Percentiles rank a stretch among this genome's conserved stretches.
Evolutionary conservation across 345 rosid genomes (phyloP).

Genomic region (Carallia pectinifolia): DNA sequence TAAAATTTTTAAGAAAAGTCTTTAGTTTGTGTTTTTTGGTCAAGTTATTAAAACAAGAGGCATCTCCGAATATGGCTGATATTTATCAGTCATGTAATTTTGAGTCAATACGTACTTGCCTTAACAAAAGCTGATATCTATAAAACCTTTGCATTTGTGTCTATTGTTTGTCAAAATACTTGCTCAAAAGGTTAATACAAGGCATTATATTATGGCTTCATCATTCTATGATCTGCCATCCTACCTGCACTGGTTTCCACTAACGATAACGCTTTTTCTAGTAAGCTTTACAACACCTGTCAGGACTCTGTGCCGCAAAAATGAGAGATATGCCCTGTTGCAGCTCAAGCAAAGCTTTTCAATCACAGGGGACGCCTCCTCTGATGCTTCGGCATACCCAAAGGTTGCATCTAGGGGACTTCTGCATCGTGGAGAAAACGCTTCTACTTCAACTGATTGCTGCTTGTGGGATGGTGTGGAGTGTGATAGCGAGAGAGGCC

Average conservation of each 20-base stretch:
- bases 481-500: neutral
- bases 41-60: no score
- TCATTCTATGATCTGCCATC: neutral
- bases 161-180: neutral
- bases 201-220: neutral
- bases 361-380: neutral
- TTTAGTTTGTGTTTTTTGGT: no score
- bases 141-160: no score
- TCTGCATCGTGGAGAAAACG: neutral
- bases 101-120: no score
- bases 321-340: conserved; percentile 9
- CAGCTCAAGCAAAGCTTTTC: conserved; percentile 12
- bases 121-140: no score
- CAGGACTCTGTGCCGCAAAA: neutral
- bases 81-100: no score
- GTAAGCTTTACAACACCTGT: neutral
- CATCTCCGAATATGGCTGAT: no score
- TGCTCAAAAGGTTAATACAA: no score
- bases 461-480: conserved; percentile 26
- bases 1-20: no score
- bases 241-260: neutral
- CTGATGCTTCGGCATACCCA: conserved; percentile 4
- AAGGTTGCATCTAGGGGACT: neutral
- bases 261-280: no score
- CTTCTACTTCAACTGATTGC: neutral